These are phyloP conservation scores for Clavispora carvajalis DNA, from an alignment of 805 yeast species.

Conservation along the genomic window DNA sequence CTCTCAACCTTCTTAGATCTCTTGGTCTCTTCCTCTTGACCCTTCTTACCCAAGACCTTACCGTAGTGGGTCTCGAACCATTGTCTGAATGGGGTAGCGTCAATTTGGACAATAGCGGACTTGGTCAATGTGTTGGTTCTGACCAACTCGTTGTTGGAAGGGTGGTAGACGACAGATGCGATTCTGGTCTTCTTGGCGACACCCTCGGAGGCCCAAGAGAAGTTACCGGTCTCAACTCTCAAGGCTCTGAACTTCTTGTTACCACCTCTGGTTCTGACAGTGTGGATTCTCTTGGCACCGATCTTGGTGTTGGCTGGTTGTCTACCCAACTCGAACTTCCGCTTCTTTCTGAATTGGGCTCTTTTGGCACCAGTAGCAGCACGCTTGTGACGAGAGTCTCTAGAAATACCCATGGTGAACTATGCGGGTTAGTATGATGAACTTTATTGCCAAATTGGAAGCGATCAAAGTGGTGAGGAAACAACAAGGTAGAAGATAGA, in stretches of 20 bases:
- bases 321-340: constrained; percentile 99
- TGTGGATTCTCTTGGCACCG: constrained; percentile 97
- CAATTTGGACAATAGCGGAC: constrained; percentile 98
- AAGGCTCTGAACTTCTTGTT: constrained; percentile 99
- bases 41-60: constrained; percentile 84
- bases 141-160: constrained; percentile 98
- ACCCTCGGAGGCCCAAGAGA: constrained; percentile 99
- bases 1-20: constrained; percentile 78
- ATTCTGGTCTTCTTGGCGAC: constrained; percentile 98
- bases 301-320: constrained; percentile 99
- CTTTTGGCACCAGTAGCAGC: constrained; percentile 99
- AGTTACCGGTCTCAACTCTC: constrained; percentile 98
- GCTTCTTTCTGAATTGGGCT: constrained; percentile 99
- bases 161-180: constrained; percentile 96
- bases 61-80: constrained; percentile 99
- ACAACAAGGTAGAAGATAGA: background rate
- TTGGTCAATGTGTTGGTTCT: constrained; percentile 99
- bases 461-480: background rate
- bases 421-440: constrained; percentile 15
- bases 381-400: constrained; percentile 99
- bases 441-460: background rate
- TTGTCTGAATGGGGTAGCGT: constrained; percentile 99
- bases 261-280: constrained; percentile 99
- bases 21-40: constrained; percentile 49
- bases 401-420: constrained; percentile 96